Percentiles rank a stretch among this genome's conserved stretches.
Conservation (phyloP, 495 filamentous ascomycete species). For the Penicillium ucsense region DNA sequence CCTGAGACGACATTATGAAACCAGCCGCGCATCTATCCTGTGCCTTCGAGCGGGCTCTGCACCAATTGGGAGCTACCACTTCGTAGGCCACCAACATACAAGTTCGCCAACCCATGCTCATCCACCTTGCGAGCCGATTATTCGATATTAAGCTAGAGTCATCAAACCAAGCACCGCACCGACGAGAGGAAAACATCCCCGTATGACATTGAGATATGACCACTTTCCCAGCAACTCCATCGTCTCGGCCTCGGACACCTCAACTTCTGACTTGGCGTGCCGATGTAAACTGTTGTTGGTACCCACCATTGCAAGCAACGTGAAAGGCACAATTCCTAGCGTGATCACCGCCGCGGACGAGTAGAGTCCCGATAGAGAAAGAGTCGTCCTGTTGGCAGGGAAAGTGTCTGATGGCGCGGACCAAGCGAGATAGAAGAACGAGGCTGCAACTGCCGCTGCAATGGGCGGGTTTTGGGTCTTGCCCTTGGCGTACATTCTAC, state of each 20-base stretch:
- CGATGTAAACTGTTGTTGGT: slow-evolving; percentile 20
- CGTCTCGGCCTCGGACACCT: slow-evolving; percentile 13
- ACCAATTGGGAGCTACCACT: too few species aligned
- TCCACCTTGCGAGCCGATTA: not conserved
- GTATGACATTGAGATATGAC: slow-evolving; percentile 25
- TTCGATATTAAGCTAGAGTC: slow-evolving; percentile 5
- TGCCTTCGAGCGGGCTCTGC: too few species aligned
- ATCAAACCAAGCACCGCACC: slow-evolving; percentile 11
- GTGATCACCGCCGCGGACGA: slow-evolving; percentile 21
- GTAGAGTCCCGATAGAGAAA: slow-evolving; percentile 13
- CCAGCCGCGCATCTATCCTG: too few species aligned
- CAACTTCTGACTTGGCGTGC: slow-evolving; percentile 2
- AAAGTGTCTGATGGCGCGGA: slow-evolving; percentile 14
- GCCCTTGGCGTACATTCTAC: slow-evolving; percentile 22
- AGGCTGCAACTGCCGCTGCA: slow-evolving; percentile 16
- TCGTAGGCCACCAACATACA: too few species aligned
- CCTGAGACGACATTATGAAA: too few species aligned
- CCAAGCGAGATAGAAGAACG: slow-evolving; percentile 34
- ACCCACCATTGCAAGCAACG: slow-evolving; percentile 13
- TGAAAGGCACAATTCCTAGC: slow-evolving; percentile 29
- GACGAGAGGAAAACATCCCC: slow-evolving; percentile 26
- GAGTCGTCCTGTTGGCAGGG: slow-evolving; percentile 15
- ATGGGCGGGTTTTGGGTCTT: slow-evolving; percentile 26
- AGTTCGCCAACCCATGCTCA: too few species aligned
- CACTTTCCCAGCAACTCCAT: slow-evolving; percentile 22